Percentiles rank a stretch among this genome's conserved stretches.
phyloP scores from a whole-genome alignment of 768 basidiomycete genomes.

The Auriscalpium microsporum region DNA sequence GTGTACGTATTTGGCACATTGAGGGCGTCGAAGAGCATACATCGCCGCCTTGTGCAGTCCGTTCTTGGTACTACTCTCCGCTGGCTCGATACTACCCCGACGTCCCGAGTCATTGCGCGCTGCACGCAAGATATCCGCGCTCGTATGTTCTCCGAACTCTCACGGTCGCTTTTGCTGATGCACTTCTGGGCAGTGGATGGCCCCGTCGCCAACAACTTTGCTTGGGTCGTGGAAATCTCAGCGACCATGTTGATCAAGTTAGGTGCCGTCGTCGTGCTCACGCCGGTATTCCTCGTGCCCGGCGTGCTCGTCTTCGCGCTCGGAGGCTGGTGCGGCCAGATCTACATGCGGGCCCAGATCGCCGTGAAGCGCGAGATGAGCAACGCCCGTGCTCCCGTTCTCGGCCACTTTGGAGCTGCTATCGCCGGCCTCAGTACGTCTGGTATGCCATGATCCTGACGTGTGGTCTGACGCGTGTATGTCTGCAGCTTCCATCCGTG shows the following conservation, averaged over 20 bases:
- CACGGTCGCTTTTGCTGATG: not conserved
- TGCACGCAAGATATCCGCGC: constrained; percentile 57
- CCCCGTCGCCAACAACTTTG: constrained; percentile 21
- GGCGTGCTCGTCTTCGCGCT: constrained; percentile 27
- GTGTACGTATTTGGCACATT: constrained; percentile 38
- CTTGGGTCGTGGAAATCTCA: constrained; percentile 20
- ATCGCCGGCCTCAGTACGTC: constrained; percentile 39
- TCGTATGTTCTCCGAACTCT: constrained; percentile 9
- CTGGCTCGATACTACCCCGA: constrained; percentile 43
- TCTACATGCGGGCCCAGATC: constrained; percentile 50
- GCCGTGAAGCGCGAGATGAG: constrained; percentile 50
- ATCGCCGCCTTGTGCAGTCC: constrained; percentile 41
- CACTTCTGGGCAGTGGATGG: constrained; percentile 25
- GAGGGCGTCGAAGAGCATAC: constrained; percentile 47
- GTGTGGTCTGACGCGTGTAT: not conserved
- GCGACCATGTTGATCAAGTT: constrained; percentile 29
- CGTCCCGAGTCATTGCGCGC: constrained; percentile 54
- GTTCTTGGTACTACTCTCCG: constrained; percentile 54
- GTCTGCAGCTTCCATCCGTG: constrained; percentile 37
- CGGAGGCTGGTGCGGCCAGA: constrained; percentile 36
- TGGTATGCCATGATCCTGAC: not conserved
- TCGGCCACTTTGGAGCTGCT: constrained; percentile 44
- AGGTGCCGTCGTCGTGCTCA: constrained; percentile 14
- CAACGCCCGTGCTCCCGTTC: constrained; percentile 39
- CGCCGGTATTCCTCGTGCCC: constrained; percentile 33